A percentile compares a stretch with the other conserved stretches of the same genome.
These are phyloP conservation scores for Marsdenia floribunda DNA, from an alignment of 257 asterid species.

Conservation along the genomic window DNA sequence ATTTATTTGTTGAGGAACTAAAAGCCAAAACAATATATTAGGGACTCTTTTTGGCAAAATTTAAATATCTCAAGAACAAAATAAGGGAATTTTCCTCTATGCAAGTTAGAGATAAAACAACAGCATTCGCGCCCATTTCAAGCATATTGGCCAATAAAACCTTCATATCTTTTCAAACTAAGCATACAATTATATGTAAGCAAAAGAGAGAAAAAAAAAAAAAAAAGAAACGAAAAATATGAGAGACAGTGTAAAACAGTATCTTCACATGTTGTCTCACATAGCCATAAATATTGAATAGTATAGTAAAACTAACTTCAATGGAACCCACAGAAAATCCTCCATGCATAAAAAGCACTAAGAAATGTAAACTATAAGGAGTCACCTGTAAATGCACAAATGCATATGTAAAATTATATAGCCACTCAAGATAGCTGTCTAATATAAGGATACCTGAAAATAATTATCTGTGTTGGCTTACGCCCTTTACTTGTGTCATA, in stretches of 20 bases:
- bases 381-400: neutral
- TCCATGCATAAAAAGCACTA: neutral
- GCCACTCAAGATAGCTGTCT: neutral
- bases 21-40: too few relatives aligned
- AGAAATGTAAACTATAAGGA: neutral
- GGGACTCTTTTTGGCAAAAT: too few relatives aligned
- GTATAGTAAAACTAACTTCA: neutral
- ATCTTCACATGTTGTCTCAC: neutral
- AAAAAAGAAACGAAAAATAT: neutral
- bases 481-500: conserved; percentile 58
- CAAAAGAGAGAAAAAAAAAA: too few relatives aligned
- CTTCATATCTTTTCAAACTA: neutral
- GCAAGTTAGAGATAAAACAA: neutral
- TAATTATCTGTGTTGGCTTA: conserved; percentile 76
- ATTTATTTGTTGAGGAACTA: too few relatives aligned
- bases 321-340: neutral
- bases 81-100: neutral
- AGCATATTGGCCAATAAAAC: neutral
- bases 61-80: too few relatives aligned
- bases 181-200: neutral
- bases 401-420: neutral
- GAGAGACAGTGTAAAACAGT: neutral
- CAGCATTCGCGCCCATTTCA: neutral
- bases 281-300: neutral
- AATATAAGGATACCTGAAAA: conserved; percentile 61